A percentile compares a stretch with the other conserved stretches of the same genome.
These are phyloP conservation scores for Trametopsis cervina DNA, from an alignment of 768 basidiomycete genomes.

Conservation along the genomic window DNA sequence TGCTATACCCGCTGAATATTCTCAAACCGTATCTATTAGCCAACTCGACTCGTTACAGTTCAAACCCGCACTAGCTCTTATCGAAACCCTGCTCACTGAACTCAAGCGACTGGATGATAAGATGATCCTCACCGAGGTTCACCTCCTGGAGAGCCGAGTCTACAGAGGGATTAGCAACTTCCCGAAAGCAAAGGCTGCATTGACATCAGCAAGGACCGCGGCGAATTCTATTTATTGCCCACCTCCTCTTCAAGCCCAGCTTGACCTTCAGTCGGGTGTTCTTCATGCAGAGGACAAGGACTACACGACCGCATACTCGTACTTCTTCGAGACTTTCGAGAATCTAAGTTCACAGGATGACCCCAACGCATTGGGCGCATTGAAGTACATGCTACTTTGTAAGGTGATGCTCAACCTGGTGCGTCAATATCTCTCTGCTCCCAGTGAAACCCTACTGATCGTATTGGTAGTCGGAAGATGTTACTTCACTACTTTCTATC, in stretches of 20 bases:
- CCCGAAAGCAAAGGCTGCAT: conserved; percentile 84
- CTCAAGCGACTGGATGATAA: conserved; percentile 94
- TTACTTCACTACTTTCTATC: conserved; percentile 75
- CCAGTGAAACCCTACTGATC: background rate
- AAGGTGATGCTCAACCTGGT: conserved; percentile 98
- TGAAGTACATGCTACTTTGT: conserved; percentile 98
- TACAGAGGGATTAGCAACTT: conserved; percentile 87
- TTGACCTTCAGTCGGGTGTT: conserved; percentile 70
- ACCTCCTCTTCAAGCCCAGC: conserved; percentile 51
- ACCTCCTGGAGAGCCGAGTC: conserved; percentile 87
- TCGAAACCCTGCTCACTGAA: conserved; percentile 85
- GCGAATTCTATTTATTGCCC: conserved; percentile 95
- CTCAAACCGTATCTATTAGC: conserved; percentile 26
- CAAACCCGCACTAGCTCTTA: conserved; percentile 72
- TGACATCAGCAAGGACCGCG: conserved; percentile 88
- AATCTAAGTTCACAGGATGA: conserved; percentile 71
- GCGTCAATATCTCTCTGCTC: conserved; percentile 23
- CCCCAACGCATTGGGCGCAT: conserved; percentile 61
- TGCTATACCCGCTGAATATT: background rate
- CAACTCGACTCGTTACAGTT: conserved; percentile 72
- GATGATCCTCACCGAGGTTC: conserved; percentile 95
- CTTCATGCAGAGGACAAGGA: conserved; percentile 97
- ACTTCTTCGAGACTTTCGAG: conserved; percentile 97
- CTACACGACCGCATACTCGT: conserved; percentile 94
- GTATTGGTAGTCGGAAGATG: conserved; percentile 94